Percentiles rank a stretch among this genome's conserved stretches.
phyloP scores from a whole-genome alignment of 345 rosid species.

The Trapa incisa region DNA sequence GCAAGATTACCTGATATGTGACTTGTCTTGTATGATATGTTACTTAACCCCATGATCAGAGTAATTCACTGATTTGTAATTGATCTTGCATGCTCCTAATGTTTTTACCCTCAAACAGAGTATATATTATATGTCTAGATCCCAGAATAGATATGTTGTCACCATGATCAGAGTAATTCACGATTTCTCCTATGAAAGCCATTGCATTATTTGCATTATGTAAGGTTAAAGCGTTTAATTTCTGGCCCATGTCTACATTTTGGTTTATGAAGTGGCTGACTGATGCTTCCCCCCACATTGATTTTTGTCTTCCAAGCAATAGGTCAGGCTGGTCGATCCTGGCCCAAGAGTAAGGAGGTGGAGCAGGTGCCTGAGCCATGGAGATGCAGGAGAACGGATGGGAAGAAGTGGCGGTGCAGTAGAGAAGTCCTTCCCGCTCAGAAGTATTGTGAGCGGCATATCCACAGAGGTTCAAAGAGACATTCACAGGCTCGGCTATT shows the following conservation, averaged over 20 bases:
- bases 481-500: not conserved
- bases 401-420: slow-evolving; percentile 70
- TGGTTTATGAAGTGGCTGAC: not conserved
- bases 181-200: too few species aligned
- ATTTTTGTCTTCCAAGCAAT: not conserved
- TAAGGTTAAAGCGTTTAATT: too few species aligned
- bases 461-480: slow-evolving; percentile 40
- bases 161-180: too few species aligned
- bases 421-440: slow-evolving; percentile 36
- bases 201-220: too few species aligned
- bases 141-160: too few species aligned
- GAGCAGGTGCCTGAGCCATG: not conserved
- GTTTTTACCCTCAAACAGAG: too few species aligned
- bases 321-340: not conserved
- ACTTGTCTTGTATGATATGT: too few species aligned
- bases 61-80: too few species aligned
- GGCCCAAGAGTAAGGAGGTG: not conserved
- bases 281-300: not conserved
- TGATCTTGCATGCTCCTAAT: too few species aligned
- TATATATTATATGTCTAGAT: too few species aligned
- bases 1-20: too few species aligned
- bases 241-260: not conserved
- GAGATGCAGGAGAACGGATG: slow-evolving; percentile 75
- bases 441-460: slow-evolving; percentile 51
- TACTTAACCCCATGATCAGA: too few species aligned